Evolutionary conservation across 805 yeast species (phyloP).

Genomic region (Wickerhamiella galacta): DNA sequence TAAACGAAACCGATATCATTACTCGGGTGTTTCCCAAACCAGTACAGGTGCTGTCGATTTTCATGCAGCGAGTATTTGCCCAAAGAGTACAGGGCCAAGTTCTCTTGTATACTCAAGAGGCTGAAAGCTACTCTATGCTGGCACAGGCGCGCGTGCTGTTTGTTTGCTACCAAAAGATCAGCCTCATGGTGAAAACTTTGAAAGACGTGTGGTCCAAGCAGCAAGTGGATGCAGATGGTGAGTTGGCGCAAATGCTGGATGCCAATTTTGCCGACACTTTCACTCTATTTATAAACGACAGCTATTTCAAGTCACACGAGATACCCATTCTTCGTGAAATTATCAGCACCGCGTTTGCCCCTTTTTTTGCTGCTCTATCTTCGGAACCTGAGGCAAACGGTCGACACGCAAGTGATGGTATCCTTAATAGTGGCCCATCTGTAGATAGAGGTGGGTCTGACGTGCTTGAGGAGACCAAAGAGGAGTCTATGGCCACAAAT

Average conservation of each 20-base stretch:
- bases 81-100: slow-evolving; percentile 36
- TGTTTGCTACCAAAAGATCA: slow-evolving; percentile 40
- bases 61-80: slow-evolving; percentile 60
- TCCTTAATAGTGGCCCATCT: background rate
- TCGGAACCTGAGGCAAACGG: background rate
- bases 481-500: slow-evolving; percentile 9
- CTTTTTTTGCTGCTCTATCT: slow-evolving; percentile 25
- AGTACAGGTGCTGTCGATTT: slow-evolving; percentile 46
- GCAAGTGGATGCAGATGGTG: slow-evolving; percentile 24
- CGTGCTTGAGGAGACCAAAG: slow-evolving; percentile 12
- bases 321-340: slow-evolving; percentile 8
- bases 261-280: slow-evolving; percentile 61
- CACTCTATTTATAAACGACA: slow-evolving; percentile 47
- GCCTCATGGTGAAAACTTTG: slow-evolving; percentile 45
- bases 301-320: slow-evolving; percentile 37
- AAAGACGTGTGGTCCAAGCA: slow-evolving; percentile 34
- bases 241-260: slow-evolving; percentile 37
- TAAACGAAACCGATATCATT: slow-evolving; percentile 58
- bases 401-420: background rate
- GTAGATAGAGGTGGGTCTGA: background rate
- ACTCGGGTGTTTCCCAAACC: slow-evolving; percentile 56
- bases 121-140: slow-evolving; percentile 45
- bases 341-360: slow-evolving; percentile 26
- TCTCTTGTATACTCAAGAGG: slow-evolving; percentile 40
- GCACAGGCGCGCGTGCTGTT: slow-evolving; percentile 66